These are phyloP conservation scores for Scytalidium lignicola DNA, from an alignment of 2,329 filamentous ascomycete genomes.

Conservation along the genomic window DNA sequence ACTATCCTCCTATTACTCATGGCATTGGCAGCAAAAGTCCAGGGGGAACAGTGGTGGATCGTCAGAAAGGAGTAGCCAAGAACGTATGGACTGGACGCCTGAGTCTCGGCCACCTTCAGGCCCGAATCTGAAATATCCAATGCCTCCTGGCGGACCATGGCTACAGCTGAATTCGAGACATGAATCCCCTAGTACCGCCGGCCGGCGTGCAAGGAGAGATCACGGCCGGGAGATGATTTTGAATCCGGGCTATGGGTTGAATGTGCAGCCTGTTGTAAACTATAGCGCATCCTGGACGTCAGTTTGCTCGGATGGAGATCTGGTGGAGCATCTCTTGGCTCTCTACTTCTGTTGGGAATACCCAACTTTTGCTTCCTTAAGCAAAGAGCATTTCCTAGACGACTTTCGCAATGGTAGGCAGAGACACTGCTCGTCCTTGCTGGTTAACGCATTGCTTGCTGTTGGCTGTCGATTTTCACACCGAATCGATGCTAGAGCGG, in stretches of 20 bases:
- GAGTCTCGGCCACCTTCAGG: background rate
- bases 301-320: slow-evolving; percentile 50
- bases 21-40: background rate
- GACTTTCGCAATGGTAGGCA: slow-evolving; percentile 13
- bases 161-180: background rate
- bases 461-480: slow-evolving; percentile 66
- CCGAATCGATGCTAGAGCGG: slow-evolving; percentile 54
- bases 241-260: background rate
- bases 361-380: slow-evolving; percentile 66
- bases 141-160: background rate
- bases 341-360: slow-evolving; percentile 74
- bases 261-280: background rate
- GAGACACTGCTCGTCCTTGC: slow-evolving; percentile 35
- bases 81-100: background rate
- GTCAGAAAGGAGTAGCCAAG: background rate
- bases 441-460: slow-evolving; percentile 31
- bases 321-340: slow-evolving; percentile 58
- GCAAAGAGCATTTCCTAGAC: slow-evolving; percentile 33
- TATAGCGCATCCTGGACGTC: slow-evolving; percentile 45
- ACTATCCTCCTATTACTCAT: background rate
- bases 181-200: background rate
- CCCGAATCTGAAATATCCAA: background rate
- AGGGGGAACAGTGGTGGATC: background rate
- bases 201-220: background rate
- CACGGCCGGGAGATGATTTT: background rate